Percentiles rank a stretch among this genome's conserved stretches.
These are phyloP conservation scores for Maudiozyma serrabonitensis DNA, from an alignment of 805 yeast genomes.

Conservation along the genomic window DNA sequence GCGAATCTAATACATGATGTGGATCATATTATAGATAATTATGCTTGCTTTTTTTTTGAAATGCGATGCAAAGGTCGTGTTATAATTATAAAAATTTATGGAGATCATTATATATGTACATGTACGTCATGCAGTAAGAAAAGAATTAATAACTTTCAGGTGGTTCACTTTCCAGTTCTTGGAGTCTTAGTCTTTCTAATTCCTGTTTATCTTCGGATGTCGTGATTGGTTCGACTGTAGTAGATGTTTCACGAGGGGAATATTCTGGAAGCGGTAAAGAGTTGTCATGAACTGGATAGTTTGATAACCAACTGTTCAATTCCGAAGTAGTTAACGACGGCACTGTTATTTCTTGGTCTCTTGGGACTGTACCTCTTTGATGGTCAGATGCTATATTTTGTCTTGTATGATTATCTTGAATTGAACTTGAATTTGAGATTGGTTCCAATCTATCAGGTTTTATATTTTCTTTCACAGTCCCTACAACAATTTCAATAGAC, in stretches of 20 bases:
- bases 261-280: slow-evolving; percentile 14
- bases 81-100: neutral
- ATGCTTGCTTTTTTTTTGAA: too few relatives aligned
- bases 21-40: too few relatives aligned
- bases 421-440: neutral
- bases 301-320: slow-evolving; percentile 11
- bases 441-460: neutral
- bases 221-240: neutral
- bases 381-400: neutral
- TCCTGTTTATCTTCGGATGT: slow-evolving; percentile 32
- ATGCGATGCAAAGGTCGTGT: neutral
- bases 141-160: slow-evolving; percentile 14
- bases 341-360: neutral
- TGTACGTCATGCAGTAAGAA: neutral
- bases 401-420: too few relatives aligned
- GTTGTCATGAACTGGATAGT: slow-evolving; percentile 2
- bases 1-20: too few relatives aligned
- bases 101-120: neutral
- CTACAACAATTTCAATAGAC: slow-evolving; percentile 71
- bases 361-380: neutral
- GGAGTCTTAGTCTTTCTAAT: slow-evolving; percentile 30
- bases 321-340: neutral
- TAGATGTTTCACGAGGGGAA: slow-evolving; percentile 4
- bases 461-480: slow-evolving; percentile 38
- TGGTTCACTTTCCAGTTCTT: slow-evolving; percentile 35